These are phyloP conservation scores for Coniosporium tulheliwenetii DNA, from an alignment of 2,329 filamentous ascomycete species.

Conservation along the genomic window DNA sequence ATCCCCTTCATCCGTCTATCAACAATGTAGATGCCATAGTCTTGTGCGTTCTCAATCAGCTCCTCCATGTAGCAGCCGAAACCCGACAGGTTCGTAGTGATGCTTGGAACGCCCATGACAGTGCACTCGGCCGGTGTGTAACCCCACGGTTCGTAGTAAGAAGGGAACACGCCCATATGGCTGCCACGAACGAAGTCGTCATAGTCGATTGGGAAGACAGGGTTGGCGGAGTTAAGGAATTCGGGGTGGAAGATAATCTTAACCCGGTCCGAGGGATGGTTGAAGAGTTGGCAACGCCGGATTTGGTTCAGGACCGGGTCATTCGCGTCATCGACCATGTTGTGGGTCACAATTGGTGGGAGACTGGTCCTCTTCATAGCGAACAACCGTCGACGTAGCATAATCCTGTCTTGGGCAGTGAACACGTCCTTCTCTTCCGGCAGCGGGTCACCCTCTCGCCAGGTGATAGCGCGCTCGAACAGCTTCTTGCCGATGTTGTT, in stretches of 20 bases:
- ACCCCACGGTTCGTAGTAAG: slow-evolving; percentile 98
- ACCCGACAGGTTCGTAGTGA: slow-evolving; percentile 93
- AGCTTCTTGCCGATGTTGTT: slow-evolving; percentile 82
- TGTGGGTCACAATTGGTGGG: slow-evolving; percentile 94
- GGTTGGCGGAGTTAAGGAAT: slow-evolving; percentile 90
- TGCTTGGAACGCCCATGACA: slow-evolving; percentile 96
- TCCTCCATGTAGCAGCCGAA: slow-evolving; percentile 99
- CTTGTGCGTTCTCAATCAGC: slow-evolving; percentile 90
- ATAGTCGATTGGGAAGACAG: slow-evolving; percentile 88
- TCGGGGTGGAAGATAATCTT: slow-evolving; percentile 98
- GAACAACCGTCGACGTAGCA: slow-evolving; percentile 80
- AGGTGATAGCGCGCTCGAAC: slow-evolving; percentile 85
- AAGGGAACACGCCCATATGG: slow-evolving; percentile 87
- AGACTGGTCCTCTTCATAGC: slow-evolving; percentile 88
- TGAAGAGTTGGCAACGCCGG: slow-evolving; percentile 90
- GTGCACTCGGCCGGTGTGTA: slow-evolving; percentile 98
- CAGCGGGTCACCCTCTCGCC: slow-evolving; percentile 86
- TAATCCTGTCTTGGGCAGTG: slow-evolving; percentile 77
- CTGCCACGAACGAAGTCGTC: slow-evolving; percentile 97
- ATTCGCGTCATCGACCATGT: slow-evolving; percentile 89
- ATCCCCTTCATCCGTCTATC: slow-evolving; percentile 90
- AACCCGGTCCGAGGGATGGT: slow-evolving; percentile 84
- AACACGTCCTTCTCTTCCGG: slow-evolving; percentile 96
- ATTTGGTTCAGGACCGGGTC: slow-evolving; percentile 95
- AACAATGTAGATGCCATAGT: slow-evolving; percentile 98